Percentiles rank a stretch among this genome's conserved stretches.
phyloP scores from a whole-genome alignment of 805 yeast species.

The Alloascoidea hylecoeti region DNA sequence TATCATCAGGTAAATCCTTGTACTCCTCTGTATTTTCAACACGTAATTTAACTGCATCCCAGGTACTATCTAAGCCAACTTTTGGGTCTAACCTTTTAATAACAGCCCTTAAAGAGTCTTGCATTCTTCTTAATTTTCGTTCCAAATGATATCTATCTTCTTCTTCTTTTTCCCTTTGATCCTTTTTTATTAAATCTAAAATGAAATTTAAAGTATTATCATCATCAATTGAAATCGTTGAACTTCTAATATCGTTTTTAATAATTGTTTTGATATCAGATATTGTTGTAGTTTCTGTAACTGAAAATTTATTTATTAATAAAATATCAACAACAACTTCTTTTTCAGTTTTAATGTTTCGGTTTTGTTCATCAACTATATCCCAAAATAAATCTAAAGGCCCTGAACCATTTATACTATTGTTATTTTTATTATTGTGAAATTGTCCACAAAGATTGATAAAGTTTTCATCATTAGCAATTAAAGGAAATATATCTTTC shows the following conservation, averaged over 20 bases:
- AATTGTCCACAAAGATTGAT: constrained; percentile 52
- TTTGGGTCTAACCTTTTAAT: constrained; percentile 17
- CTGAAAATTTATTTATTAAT: constrained; percentile 18
- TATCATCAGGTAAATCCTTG: constrained; percentile 19
- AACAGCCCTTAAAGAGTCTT: constrained; percentile 15
- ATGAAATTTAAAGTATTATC: constrained; percentile 4
- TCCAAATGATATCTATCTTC: constrained; percentile 13
- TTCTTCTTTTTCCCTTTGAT: constrained; percentile 8
- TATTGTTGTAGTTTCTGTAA: constrained; percentile 11
- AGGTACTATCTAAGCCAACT: constrained; percentile 16
- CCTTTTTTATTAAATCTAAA: background rate
- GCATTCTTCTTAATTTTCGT: constrained; percentile 14
- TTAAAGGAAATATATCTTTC: constrained; percentile 32
- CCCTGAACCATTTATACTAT: constrained; percentile 66
- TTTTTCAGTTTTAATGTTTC: constrained; percentile 39
- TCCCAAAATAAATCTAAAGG: constrained; percentile 73
- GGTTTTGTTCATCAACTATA: constrained; percentile 44
- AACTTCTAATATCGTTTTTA: constrained; percentile 8
- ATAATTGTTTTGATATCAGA: constrained; percentile 12
- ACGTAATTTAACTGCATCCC: constrained; percentile 20
- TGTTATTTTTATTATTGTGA: no score
- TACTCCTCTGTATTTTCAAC: constrained; percentile 19
- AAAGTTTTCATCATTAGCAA: constrained; percentile 45
- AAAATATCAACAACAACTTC: constrained; percentile 42
- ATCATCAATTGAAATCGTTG: no score